These are phyloP conservation scores for Chaetomium cochliodes DNA, from an alignment of 495 filamentous ascomycete genomes.

Conservation along the genomic window DNA sequence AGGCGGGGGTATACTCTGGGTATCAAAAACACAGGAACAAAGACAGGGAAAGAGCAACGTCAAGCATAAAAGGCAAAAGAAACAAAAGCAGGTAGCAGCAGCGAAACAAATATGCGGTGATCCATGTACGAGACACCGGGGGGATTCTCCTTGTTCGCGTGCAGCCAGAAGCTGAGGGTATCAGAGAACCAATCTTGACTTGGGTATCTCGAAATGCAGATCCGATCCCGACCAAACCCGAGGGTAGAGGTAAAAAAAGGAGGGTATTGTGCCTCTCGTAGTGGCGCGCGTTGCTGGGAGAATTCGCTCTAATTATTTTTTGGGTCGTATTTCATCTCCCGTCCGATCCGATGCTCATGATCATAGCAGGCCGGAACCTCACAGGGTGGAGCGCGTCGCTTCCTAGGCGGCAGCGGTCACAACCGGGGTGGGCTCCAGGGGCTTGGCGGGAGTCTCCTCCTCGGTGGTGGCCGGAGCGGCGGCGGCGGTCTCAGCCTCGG, in stretches of 20 bases:
- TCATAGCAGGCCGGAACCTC: slow-evolving; percentile 14
- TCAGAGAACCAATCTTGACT: slow-evolving; percentile 51
- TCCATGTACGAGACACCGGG: background rate
- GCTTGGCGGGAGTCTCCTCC: slow-evolving; percentile 41
- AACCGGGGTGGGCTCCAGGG: slow-evolving; percentile 40
- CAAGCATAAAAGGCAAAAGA: slow-evolving; percentile 16
- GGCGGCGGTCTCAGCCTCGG: slow-evolving; percentile 36
- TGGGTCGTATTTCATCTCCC: slow-evolving; percentile 26
- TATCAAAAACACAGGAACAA: slow-evolving; percentile 35
- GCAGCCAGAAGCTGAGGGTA: slow-evolving; percentile 36
- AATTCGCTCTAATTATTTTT: slow-evolving; percentile 35
- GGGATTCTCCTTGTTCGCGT: background rate
- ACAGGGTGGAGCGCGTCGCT: slow-evolving; percentile 25
- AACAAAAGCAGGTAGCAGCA: slow-evolving; percentile 16
- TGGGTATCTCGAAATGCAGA: slow-evolving; percentile 59
- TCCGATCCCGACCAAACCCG: slow-evolving; percentile 51
- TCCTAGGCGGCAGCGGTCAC: slow-evolving; percentile 52
- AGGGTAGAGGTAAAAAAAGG: slow-evolving; percentile 37
- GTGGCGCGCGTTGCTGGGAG: slow-evolving; percentile 28
- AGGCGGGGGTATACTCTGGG: slow-evolving; percentile 36
- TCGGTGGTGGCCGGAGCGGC: slow-evolving; percentile 44
- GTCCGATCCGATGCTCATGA: slow-evolving; percentile 18
- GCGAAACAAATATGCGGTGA: background rate
- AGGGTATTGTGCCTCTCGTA: slow-evolving; percentile 19
- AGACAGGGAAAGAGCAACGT: slow-evolving; percentile 6